phyloP scores from a whole-genome alignment of 495 filamentous ascomycete species.

The Penicillium alfredii region DNA sequence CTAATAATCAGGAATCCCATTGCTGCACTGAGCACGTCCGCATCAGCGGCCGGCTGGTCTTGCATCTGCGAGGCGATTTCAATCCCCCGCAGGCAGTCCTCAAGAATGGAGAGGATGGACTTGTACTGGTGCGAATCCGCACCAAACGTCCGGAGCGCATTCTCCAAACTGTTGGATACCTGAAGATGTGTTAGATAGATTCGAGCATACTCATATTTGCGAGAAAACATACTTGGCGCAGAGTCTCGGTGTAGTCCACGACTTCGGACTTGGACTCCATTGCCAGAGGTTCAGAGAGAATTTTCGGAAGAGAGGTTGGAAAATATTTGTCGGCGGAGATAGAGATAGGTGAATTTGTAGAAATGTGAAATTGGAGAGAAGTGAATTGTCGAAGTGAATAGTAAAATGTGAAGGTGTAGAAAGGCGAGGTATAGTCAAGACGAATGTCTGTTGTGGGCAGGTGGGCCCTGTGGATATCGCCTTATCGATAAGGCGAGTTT shows the following conservation, averaged over 20 bases:
- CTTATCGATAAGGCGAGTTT: conserved; percentile 17
- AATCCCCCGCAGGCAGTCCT: conserved; percentile 31
- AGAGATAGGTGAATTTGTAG: too few relatives aligned
- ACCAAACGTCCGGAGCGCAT: conserved; percentile 39
- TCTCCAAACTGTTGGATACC: conserved; percentile 39
- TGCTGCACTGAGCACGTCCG: conserved; percentile 30
- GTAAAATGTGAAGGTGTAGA: neutral
- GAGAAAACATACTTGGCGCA: conserved; percentile 24
- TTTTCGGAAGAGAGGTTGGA: too few relatives aligned
- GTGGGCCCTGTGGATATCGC: neutral
- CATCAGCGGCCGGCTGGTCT: conserved; percentile 18
- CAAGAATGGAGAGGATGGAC: conserved; percentile 30
- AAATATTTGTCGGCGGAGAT: too few relatives aligned
- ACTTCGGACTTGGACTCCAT: conserved; percentile 3
- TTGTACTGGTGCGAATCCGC: conserved; percentile 36
- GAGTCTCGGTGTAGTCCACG: conserved; percentile 26
- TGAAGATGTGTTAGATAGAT: conserved; percentile 7
- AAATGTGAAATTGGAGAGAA: too few relatives aligned
- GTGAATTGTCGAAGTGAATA: too few relatives aligned
- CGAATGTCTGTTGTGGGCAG: too few relatives aligned
- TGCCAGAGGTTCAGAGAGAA: too few relatives aligned
- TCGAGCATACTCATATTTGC: neutral
- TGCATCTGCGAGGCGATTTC: conserved; percentile 19
- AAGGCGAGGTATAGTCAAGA: too few relatives aligned
- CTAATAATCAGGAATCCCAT: conserved; percentile 42